These are phyloP conservation scores for Pseudocercospora macadamiae DNA, from an alignment of 2,329 filamentous ascomycete genomes.

Conservation along the genomic window DNA sequence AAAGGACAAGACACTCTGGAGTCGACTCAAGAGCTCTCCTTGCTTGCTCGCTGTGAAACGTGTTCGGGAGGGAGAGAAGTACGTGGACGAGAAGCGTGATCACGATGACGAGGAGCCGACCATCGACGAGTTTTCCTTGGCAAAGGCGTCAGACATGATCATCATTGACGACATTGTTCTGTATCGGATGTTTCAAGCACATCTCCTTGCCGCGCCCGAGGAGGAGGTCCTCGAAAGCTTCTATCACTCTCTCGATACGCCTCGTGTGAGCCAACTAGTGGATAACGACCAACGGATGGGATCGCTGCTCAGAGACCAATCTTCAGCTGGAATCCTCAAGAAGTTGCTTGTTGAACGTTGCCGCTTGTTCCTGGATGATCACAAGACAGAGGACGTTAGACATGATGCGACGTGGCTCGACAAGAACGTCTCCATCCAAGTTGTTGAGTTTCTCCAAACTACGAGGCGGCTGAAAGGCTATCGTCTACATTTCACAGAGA, in stretches of 20 bases:
- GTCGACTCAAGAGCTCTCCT: conserved; percentile 71
- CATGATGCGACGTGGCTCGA: conserved; percentile 91
- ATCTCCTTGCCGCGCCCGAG: conserved; percentile 82
- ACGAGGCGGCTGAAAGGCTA: conserved; percentile 75
- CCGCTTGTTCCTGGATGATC: conserved; percentile 86
- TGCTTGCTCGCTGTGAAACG: conserved; percentile 87
- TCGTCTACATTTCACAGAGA: conserved; percentile 69
- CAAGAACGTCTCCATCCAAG: conserved; percentile 75
- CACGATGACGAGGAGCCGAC: conserved; percentile 51
- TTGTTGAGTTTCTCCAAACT: conserved; percentile 77
- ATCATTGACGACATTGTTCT: conserved; percentile 87
- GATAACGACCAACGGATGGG: conserved; percentile 78
- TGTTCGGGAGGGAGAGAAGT: conserved; percentile 60
- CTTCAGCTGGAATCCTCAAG: conserved; percentile 68
- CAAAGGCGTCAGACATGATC: conserved; percentile 71
- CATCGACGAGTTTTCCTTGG: conserved; percentile 78
- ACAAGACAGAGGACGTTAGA: conserved; percentile 75
- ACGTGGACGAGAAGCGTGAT: conserved; percentile 42
- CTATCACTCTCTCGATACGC: conserved; percentile 78
- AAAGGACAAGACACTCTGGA: conserved; percentile 77
- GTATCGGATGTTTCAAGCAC: conserved; percentile 84
- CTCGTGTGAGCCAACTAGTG: conserved; percentile 74
- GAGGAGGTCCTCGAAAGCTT: conserved; percentile 86
- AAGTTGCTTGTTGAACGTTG: conserved; percentile 85
- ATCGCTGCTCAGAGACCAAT: conserved; percentile 66